phyloP scores from a whole-genome alignment of 1,139 yeast species.

The Blastobotrys elegans region DNA sequence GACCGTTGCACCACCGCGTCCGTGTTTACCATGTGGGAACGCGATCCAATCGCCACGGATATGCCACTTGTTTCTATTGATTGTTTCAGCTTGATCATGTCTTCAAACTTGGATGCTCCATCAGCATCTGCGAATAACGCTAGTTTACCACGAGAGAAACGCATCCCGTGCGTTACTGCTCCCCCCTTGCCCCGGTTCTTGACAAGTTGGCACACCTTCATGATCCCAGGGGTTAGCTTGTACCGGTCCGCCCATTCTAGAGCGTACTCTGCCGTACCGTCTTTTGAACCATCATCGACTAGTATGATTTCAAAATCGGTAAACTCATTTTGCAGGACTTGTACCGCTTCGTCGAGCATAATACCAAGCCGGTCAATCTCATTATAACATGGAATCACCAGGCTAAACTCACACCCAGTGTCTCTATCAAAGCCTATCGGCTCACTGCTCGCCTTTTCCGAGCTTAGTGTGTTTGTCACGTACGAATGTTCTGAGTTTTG shows the following conservation, averaged over 20 bases:
- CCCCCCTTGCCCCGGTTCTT: constrained; percentile 95
- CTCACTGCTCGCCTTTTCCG: constrained; percentile 21
- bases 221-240: constrained; percentile 49
- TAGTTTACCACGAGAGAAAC: constrained; percentile 66
- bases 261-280: constrained; percentile 73
- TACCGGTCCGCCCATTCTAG: constrained; percentile 51
- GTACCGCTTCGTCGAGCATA: constrained; percentile 77
- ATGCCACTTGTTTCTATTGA: constrained; percentile 36
- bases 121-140: constrained; percentile 95
- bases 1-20: constrained; percentile 95
- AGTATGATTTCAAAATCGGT: constrained; percentile 65
- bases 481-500: constrained; percentile 49
- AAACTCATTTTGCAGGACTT: constrained; percentile 43
- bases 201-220: constrained; percentile 64
- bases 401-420: constrained; percentile 42
- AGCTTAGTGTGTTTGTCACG: constrained; percentile 34
- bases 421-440: constrained; percentile 23
- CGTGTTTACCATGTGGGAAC: constrained; percentile 95
- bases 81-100: constrained; percentile 51
- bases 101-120: constrained; percentile 85
- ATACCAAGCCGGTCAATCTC: constrained; percentile 66
- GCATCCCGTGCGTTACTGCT: constrained; percentile 91
- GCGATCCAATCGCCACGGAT: constrained; percentile 80
- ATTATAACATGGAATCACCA: constrained; percentile 88
- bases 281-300: constrained; percentile 89